Conservation (phyloP, 148 eudicot genomes). For the Camellia japonica region DNA sequence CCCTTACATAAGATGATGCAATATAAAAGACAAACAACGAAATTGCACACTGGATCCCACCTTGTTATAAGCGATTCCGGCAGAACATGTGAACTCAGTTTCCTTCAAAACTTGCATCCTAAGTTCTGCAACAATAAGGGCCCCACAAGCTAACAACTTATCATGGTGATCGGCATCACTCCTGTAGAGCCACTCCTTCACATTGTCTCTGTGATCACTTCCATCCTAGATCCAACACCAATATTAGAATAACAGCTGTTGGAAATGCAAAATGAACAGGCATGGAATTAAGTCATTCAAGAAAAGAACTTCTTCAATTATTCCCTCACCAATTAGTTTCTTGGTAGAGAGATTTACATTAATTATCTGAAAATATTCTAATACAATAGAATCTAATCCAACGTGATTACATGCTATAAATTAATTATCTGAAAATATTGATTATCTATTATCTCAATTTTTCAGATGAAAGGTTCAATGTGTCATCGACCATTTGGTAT, state of each 20-base stretch:
- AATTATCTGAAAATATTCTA: background rate
- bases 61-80: slow-evolving; percentile 95
- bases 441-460: background rate
- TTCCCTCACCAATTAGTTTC: background rate
- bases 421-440: background rate
- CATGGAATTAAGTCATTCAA: background rate
- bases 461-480: background rate
- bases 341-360: background rate
- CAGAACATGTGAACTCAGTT: slow-evolving; percentile 94
- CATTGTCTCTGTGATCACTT: slow-evolving; percentile 41
- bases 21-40: slow-evolving; percentile 4
- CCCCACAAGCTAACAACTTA: slow-evolving; percentile 90
- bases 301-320: background rate
- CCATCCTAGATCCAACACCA: slow-evolving; percentile 40
- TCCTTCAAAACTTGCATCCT: slow-evolving; percentile 82
- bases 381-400: too few species aligned
- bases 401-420: too few species aligned
- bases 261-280: slow-evolving; percentile 12
- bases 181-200: slow-evolving; percentile 58
- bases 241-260: slow-evolving; percentile 7
- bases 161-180: slow-evolving; percentile 70
- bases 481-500: background rate
- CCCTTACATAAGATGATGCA: slow-evolving; percentile 2
- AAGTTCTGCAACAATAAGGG: slow-evolving; percentile 84
- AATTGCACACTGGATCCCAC: slow-evolving; percentile 24